phyloP scores from a whole-genome alignment of 345 rosid genomes.

The Pistacia vera region DNA sequence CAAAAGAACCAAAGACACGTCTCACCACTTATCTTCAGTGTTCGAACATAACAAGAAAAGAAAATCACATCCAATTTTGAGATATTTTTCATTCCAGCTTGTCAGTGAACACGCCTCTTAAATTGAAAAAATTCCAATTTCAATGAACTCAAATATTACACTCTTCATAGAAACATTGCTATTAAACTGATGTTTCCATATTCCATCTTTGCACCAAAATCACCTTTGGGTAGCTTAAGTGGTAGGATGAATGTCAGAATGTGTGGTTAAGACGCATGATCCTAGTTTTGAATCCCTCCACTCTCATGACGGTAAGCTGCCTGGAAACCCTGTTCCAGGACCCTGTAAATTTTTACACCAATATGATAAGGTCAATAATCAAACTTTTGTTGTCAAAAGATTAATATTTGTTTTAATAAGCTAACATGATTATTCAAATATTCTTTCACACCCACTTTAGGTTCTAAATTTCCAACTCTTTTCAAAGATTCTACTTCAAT shows the following conservation, averaged over 20 bases:
- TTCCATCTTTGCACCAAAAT: not conserved
- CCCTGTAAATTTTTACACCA: not conserved
- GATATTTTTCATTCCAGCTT: not conserved
- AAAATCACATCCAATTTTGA: not conserved
- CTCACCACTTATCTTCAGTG: not conserved
- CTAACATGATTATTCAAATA: not conserved
- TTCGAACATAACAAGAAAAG: conserved; percentile 5
- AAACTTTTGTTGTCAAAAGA: not conserved
- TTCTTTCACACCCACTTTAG: conserved; percentile 17
- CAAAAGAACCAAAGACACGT: not conserved
- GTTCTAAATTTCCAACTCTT: not conserved
- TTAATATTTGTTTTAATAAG: not conserved
- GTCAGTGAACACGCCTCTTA: too few species aligned
- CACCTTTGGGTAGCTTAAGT: too few species aligned
- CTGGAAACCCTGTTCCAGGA: too few species aligned
- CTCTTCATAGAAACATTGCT: not conserved
- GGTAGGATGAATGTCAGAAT: too few species aligned
- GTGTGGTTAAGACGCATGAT: too few species aligned
- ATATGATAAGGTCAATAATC: conserved; percentile 2
- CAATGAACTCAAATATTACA: too few species aligned
- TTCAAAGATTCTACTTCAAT: conserved; percentile 8
- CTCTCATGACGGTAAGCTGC: too few species aligned
- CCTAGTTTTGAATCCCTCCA: too few species aligned
- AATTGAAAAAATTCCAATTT: too few species aligned
- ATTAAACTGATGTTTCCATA: not conserved